These are phyloP conservation scores for Fusarium pseudocircinatum DNA, from an alignment of 2,329 filamentous ascomycete species.

Conservation along the genomic window DNA sequence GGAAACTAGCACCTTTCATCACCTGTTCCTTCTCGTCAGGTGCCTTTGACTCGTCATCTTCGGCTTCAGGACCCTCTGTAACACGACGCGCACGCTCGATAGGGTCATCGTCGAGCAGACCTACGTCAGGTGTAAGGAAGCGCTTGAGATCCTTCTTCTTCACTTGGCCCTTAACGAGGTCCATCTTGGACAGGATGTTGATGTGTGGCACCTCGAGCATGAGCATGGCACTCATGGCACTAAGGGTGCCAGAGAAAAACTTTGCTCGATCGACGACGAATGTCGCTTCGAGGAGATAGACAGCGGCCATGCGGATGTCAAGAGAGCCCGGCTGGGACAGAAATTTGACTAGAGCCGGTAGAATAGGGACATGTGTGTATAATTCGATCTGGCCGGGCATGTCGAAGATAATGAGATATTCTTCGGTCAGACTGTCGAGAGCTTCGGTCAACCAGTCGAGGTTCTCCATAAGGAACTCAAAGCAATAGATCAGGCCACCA, in stretches of 20 bases:
- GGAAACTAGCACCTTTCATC: slow-evolving; percentile 84
- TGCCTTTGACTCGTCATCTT: slow-evolving; percentile 65
- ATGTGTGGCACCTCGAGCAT: slow-evolving; percentile 98
- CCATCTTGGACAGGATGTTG: slow-evolving; percentile 98
- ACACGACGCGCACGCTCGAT: slow-evolving; percentile 57
- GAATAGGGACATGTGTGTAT: slow-evolving; percentile 94
- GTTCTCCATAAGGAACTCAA: slow-evolving; percentile 95
- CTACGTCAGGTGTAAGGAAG: slow-evolving; percentile 87
- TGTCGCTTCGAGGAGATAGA: slow-evolving; percentile 94
- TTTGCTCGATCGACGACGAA: slow-evolving; percentile 97
- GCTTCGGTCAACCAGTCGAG: slow-evolving; percentile 90
- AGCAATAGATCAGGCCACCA: slow-evolving; percentile 93
- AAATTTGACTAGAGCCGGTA: slow-evolving; percentile 84
- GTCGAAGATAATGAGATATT: slow-evolving; percentile 97
- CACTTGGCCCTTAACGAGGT: slow-evolving; percentile 90
- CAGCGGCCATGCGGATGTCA: slow-evolving; percentile 90
- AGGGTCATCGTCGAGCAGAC: slow-evolving; percentile 83
- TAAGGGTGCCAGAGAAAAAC: slow-evolving; percentile 95
- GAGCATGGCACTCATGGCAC: slow-evolving; percentile 98
- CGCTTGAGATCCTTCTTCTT: slow-evolving; percentile 88
- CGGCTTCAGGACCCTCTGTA: slow-evolving; percentile 52
- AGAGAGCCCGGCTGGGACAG: slow-evolving; percentile 81
- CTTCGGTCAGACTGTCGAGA: slow-evolving; percentile 86
- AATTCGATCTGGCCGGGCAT: slow-evolving; percentile 99
- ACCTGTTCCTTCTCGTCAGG: slow-evolving; percentile 73